Evolutionary conservation across 140 eudicot genomes (phyloP).

Genomic region (Oenanthe javanica): DNA sequence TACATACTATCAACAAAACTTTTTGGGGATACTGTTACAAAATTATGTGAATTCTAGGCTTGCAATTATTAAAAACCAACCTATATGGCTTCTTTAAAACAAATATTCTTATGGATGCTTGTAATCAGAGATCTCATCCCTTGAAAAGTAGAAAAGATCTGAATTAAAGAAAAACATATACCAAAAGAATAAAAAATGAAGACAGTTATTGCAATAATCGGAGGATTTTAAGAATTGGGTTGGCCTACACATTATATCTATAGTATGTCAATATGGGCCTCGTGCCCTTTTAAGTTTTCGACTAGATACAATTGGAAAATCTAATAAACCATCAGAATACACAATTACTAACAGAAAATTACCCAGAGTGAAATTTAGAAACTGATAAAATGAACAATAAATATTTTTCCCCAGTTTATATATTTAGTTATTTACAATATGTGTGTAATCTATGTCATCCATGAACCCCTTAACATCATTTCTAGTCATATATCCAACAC

Average conservation of each 20-base stretch:
- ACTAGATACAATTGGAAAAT: neutral
- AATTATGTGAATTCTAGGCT: neutral
- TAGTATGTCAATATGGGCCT: neutral
- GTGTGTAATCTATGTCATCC: no score
- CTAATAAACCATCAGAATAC: neutral
- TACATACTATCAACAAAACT: neutral
- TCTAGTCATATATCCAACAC: neutral
- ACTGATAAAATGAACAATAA: neutral
- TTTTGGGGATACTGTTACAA: neutral
- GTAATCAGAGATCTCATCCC: neutral
- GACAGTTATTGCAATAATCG: neutral
- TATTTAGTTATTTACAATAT: neutral
- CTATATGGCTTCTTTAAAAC: neutral
- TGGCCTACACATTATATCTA: neutral
- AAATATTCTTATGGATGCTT: neutral
- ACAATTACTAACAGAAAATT: neutral
- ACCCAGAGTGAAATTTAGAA: neutral
- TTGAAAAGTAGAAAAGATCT: neutral
- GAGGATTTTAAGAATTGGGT: neutral
- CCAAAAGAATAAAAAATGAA: neutral
- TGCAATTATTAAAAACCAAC: neutral
- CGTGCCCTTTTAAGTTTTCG: neutral
- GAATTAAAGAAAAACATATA: no score
- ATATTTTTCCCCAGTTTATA: neutral
- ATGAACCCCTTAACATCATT: neutral